Base-by-base conservation (phyloP, 208 protist species). In the Acanthamoeba comandoni region DNA sequence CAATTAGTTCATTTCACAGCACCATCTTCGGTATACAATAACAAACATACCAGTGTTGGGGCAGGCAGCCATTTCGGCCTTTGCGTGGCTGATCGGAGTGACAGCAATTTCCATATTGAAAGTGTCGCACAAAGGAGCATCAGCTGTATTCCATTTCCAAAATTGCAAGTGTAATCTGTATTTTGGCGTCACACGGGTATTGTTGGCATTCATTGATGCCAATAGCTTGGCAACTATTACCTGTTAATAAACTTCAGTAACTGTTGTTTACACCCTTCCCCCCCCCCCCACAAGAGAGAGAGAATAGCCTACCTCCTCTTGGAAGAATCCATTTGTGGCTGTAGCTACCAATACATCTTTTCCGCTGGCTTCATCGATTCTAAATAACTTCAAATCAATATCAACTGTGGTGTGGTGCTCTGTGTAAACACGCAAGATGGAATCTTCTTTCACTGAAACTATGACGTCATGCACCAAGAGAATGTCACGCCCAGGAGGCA, bases 211-310 rank as follows among this genome's bases (percentile, higher is more conserved):
- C 11, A 82, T 82, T n/a, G 29, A 17, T 12, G 73, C 26, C 13
- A 62, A 9, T n/a, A 86, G 77, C 77, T 86, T 86, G 77, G 77
- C 19, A 5, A 86, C 77, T 35, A 86, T 86, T n/a, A 86, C 77
- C 35, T 43, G 35, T 43, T 43, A 43, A 43, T 43, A 43, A 43
- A 43, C 35, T 43, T 43, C 35, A 43, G 35, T 43, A 43, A 43
- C 35, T 43, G 35, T 43, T 43, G 35, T 43, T 43, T 43, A 43
- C 35, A n/a, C n/a, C n/a, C n/a, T 43, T 43, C 1, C 35, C 5
- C 35, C 5, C 35, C 35, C 35, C 35, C 35, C 35, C 35, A 1
- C 35, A 1, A 1, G 5, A 43, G 5, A 43, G 5, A 43, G 35
- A 43, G 35, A 7, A 43, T 5, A 43, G 35, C 35, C 35, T 43